Evolutionary conservation across 2,329 filamentous ascomycete species (phyloP), one percentile per base, ranked within the genome.

Genomic region (Pyrenochaeta sp.): DNA sequence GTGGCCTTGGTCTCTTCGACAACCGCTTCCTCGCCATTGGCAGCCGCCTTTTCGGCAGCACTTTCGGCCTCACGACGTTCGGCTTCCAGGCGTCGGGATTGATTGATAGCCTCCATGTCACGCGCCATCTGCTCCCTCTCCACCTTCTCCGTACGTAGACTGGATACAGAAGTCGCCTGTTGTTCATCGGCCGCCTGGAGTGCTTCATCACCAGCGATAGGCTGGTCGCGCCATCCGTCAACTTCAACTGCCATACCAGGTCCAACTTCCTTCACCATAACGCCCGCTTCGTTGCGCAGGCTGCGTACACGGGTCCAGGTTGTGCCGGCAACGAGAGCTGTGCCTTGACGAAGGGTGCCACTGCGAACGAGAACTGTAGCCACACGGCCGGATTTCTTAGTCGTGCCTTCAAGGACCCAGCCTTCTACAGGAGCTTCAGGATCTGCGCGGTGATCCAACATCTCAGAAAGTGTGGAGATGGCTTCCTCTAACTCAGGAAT

Each of bases 401-500:
- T 90, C 49, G 90, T 91, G 35, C 91, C 92, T 79, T 99, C 95
- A 5, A 99, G 84, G 15, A 99, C 84, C 91, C 93, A 97, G 14
- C 95, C 95, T 78, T 99, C 95, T 7, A 89, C 91, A 71, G 86
- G 84, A 17, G 92, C 90, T 57, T 90, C 84, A 0, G 75, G 75
- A 64, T 96, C 91, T 23, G 94, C 91, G 40, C 94, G 89, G 68
- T 96, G 89, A 66, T 99, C 95, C 11, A 97, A 84, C 61, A 98
- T 87, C 72, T 99, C 95, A 1, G 92, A 90, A 4, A 97, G 83
- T 0, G 91, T 89, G 18, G 95, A 79, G 42, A 94, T 91, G 43
- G 90, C 92, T 79, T 99, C 96, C 77, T 98, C 95, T 2, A 99
- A 83, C 45, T 96, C 90, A 14, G 87, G 81, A 88, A 99, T 98